phyloP scores from a whole-genome alignment of 2,329 filamentous ascomycete genomes.

The Stachybotrys elegans region DNA sequence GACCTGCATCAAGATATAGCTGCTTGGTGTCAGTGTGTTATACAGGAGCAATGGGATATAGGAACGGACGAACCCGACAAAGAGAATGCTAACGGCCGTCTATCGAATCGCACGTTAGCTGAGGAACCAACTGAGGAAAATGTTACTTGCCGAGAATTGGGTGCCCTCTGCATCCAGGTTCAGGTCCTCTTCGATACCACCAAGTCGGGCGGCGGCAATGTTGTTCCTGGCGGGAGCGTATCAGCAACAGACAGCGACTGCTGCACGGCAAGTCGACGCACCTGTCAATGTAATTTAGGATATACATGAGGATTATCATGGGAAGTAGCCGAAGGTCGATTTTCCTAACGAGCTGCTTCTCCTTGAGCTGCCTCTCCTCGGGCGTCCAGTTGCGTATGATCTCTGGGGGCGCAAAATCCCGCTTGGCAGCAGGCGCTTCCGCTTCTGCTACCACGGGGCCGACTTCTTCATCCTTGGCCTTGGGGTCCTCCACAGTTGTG shows the following conservation, averaged over 20 bases:
- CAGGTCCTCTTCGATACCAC: slow-evolving; percentile 8
- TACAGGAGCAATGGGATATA: slow-evolving; percentile 4
- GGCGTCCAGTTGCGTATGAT: slow-evolving; percentile 33
- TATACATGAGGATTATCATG: slow-evolving; percentile 59
- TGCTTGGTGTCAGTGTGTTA: slow-evolving; percentile 10
- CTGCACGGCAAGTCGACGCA: slow-evolving; percentile 6
- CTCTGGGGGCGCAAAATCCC: slow-evolving; percentile 18
- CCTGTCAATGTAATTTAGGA: slow-evolving; percentile 57
- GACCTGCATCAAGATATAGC: slow-evolving; percentile 46
- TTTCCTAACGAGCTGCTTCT: slow-evolving; percentile 53
- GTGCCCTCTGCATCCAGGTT: slow-evolving; percentile 7
- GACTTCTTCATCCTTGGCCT: too few relatives aligned
- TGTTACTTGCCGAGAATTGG: slow-evolving; percentile 12
- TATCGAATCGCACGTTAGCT: slow-evolving; percentile 12
- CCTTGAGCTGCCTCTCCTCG: slow-evolving; percentile 40
- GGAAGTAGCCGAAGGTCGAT: slow-evolving; percentile 58
- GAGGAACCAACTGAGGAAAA: too few relatives aligned
- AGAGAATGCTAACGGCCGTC: slow-evolving; percentile 46
- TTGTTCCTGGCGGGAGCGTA: slow-evolving; percentile 8
- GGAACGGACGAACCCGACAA: slow-evolving; percentile 40
- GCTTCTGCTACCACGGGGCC: too few relatives aligned
- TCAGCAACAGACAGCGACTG: too few relatives aligned
- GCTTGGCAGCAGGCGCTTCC: too few relatives aligned
- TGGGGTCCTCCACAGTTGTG: too few relatives aligned
- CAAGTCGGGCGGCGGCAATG: slow-evolving; percentile 9